Evolutionary conservation across 2,329 filamentous ascomycete genomes (phyloP).

Genomic region (Saccharata proteae): DNA sequence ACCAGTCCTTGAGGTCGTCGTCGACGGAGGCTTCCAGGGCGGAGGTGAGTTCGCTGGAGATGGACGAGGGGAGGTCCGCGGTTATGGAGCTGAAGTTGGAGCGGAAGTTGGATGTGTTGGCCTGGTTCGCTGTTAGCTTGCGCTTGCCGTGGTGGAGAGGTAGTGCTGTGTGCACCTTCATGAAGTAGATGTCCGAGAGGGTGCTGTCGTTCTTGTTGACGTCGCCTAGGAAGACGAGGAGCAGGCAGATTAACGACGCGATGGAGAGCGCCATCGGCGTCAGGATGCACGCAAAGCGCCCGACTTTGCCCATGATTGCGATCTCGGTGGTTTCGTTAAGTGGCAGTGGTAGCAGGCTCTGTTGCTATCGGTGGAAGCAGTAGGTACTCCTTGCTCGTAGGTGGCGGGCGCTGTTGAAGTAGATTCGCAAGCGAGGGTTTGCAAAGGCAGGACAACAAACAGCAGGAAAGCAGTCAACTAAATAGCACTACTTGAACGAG

Average conservation of each 20-base stretch:
- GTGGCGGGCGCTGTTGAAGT: too few relatives aligned
- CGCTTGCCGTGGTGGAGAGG: too few relatives aligned
- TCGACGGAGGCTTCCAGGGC: conserved; percentile 27
- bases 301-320: conserved; percentile 54
- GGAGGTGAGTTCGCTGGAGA: conserved; percentile 27
- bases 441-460: too few relatives aligned
- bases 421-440: too few relatives aligned
- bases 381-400: too few relatives aligned
- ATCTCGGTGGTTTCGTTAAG: neutral
- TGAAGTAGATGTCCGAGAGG: conserved; percentile 44
- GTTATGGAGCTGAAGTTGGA: conserved; percentile 47
- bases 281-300: conserved; percentile 75
- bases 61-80: conserved; percentile 38
- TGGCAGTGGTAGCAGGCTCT: too few relatives aligned
- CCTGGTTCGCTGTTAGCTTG: conserved; percentile 34
- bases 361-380: too few relatives aligned
- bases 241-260: conserved; percentile 58
- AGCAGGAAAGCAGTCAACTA: too few relatives aligned
- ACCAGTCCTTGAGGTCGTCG: conserved; percentile 54
- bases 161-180: conserved; percentile 43
- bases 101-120: conserved; percentile 16
- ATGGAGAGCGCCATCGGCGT: conserved; percentile 74
- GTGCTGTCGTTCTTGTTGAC: conserved; percentile 36
- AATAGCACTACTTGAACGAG: too few relatives aligned
- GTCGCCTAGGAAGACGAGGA: conserved; percentile 46